phyloP scores from a whole-genome alignment of 176 grass and related monocot genomes.

The Carex littledalei region DNA sequence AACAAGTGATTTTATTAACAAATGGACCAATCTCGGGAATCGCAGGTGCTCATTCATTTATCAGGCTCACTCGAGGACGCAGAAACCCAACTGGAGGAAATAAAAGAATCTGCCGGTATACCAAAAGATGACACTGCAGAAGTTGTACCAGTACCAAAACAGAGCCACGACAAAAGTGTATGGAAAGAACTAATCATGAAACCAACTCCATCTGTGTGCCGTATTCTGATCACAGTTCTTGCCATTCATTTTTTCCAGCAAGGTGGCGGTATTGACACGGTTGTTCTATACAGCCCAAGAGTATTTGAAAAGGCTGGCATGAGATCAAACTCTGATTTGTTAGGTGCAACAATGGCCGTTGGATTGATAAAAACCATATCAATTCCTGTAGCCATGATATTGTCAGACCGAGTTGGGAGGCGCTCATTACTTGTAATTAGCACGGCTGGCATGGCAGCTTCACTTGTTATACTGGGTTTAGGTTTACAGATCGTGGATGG shows the following conservation, averaged over 20 bases:
- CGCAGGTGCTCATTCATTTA: constrained; percentile 24
- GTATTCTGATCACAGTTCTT: constrained; percentile 13
- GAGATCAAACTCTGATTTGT: constrained; percentile 2
- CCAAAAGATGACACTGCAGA: neutral
- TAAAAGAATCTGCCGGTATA: constrained; percentile 15
- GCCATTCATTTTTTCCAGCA: constrained; percentile 33
- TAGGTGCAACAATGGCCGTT: constrained; percentile 30
- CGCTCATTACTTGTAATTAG: constrained; percentile 29
- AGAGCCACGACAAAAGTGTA: constrained; percentile 3
- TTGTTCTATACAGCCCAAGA: constrained; percentile 34
- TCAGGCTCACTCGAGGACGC: constrained; percentile 25
- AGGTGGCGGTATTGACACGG: constrained; percentile 27
- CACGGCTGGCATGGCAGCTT: constrained; percentile 10
- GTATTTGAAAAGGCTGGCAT: constrained; percentile 35
- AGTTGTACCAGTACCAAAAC: constrained; percentile 4
- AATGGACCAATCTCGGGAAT: neutral
- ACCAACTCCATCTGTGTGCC: constrained; percentile 23
- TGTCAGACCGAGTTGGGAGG: constrained; percentile 39
- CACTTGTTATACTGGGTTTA: neutral
- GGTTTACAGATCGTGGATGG: constrained; percentile 4
- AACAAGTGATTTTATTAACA: neutral
- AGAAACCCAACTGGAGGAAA: constrained; percentile 35
- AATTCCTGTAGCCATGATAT: constrained; percentile 27
- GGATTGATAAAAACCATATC: constrained; percentile 28
- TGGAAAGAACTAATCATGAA: constrained; percentile 32